Conservation (phyloP, 2,329 filamentous ascomycete species). For the Purpureocillium takamizusanense region DNA sequence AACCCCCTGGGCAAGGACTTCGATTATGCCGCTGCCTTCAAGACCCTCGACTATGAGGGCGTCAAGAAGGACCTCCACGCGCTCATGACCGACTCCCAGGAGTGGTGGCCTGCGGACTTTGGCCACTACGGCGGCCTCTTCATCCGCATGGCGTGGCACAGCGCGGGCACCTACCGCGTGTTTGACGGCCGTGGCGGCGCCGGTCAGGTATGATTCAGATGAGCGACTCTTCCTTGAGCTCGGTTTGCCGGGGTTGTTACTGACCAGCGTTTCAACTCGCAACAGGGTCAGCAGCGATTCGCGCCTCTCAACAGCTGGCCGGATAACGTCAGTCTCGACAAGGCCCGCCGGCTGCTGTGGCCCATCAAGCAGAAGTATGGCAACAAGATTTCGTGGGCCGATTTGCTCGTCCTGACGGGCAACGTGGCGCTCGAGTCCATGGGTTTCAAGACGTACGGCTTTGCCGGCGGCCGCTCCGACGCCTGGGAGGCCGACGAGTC, state of each 20-base stretch:
- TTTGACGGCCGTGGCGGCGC: slow-evolving; percentile 67
- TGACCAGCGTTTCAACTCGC: too few species aligned
- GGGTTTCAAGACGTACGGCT: slow-evolving; percentile 66
- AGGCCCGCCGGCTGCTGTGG: slow-evolving; percentile 71
- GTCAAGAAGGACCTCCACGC: slow-evolving; percentile 69
- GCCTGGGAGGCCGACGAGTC: slow-evolving; percentile 69
- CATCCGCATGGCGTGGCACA: slow-evolving; percentile 75
- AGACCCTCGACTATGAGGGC: slow-evolving; percentile 43
- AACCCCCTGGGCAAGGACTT: slow-evolving; percentile 60
- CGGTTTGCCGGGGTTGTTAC: not conserved
- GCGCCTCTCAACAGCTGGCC: slow-evolving; percentile 75
- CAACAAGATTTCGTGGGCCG: slow-evolving; percentile 74
- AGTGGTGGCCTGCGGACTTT: slow-evolving; percentile 76
- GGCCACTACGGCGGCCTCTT: slow-evolving; percentile 76
- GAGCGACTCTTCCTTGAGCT: not conserved
- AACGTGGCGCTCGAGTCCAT: slow-evolving; percentile 72
- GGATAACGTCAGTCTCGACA: slow-evolving; percentile 70
- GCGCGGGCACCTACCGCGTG: slow-evolving; percentile 69
- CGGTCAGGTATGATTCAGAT: slow-evolving; percentile 34
- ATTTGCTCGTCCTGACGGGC: slow-evolving; percentile 61
- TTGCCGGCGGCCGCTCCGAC: slow-evolving; percentile 62
- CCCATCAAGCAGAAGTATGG: slow-evolving; percentile 81
- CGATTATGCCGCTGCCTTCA: slow-evolving; percentile 65
- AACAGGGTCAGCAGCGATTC: slow-evolving; percentile 63
- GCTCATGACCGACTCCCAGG: slow-evolving; percentile 70